phyloP scores from a whole-genome alignment of 345 rosid genomes.

The Citrus mangshanensis region DNA sequence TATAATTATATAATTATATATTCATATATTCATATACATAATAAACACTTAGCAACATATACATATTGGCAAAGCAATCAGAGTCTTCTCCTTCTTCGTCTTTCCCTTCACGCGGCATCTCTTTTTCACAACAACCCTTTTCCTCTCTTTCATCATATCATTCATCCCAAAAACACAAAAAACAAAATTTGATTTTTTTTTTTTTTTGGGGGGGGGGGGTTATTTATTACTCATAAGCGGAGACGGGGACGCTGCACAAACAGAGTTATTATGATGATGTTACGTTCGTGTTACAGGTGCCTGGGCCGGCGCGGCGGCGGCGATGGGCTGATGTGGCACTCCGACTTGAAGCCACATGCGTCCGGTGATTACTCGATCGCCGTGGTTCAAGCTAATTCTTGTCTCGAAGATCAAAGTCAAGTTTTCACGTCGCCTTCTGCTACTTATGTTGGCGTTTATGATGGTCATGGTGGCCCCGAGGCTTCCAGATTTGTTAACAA shows the following conservation, averaged over 20 bases:
- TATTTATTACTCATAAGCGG: neutral
- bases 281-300: constrained; percentile 63
- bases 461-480: constrained; percentile 98
- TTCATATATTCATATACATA: no score
- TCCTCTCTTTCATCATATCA: neutral
- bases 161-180: neutral
- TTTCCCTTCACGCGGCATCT: constrained; percentile 55
- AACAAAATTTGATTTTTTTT: no score
- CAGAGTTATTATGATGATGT: constrained; percentile 32
- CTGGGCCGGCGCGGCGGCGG: constrained; percentile 53
- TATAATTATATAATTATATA: no score
- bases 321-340: constrained; percentile 77
- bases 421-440: constrained; percentile 72
- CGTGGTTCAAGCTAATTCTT: constrained; percentile 85
- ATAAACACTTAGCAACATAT: neutral
- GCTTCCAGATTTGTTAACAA: constrained; percentile 88
- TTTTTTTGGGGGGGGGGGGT: no score
- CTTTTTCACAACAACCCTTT: constrained; percentile 4
- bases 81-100: constrained; percentile 9
- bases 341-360: constrained; percentile 76
- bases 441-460: constrained; percentile 86
- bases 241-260: neutral
- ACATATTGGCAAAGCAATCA: no score
- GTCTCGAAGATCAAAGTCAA: constrained; percentile 88
- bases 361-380: constrained; percentile 94